Evolutionary conservation across 495 filamentous ascomycete genomes (phyloP).

Genomic region (Annulohypoxylon nitens): DNA sequence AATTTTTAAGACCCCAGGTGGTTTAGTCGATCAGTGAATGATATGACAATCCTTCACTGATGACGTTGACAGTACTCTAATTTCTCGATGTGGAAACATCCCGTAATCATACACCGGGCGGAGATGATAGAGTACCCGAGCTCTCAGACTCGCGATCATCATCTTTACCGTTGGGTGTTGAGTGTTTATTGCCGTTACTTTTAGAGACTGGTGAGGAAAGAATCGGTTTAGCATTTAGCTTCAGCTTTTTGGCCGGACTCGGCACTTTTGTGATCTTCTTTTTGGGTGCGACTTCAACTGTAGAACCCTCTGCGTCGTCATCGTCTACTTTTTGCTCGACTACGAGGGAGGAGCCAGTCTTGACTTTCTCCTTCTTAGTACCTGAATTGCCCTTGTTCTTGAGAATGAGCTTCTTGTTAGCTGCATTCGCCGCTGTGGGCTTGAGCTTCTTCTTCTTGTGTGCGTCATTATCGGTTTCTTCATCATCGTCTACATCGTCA

Average conservation of each 20-base stretch:
- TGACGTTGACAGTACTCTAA: constrained; percentile 14
- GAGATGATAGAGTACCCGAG: constrained; percentile 64
- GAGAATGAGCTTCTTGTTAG: constrained; percentile 61
- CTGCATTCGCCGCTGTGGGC: constrained; percentile 51
- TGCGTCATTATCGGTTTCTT: constrained; percentile 61
- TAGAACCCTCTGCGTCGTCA: constrained; percentile 53
- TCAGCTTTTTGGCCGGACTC: constrained; percentile 63
- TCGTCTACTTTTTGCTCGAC: constrained; percentile 59
- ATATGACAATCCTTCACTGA: constrained; percentile 9
- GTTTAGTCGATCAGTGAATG: constrained; percentile 9
- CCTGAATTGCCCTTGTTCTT: constrained; percentile 59
- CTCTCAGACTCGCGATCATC: constrained; percentile 64
- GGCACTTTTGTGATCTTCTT: constrained; percentile 57
- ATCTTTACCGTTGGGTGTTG: constrained; percentile 46
- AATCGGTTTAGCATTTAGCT: constrained; percentile 56
- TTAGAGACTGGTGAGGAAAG: constrained; percentile 52
- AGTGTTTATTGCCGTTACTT: constrained; percentile 54
- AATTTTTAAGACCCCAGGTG: constrained; percentile 10
- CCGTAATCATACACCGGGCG: constrained; percentile 52
- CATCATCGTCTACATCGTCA: constrained; percentile 64
- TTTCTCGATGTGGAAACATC: constrained; percentile 3
- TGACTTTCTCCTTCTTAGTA: constrained; percentile 63
- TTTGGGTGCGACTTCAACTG: constrained; percentile 60
- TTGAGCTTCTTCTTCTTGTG: constrained; percentile 68
- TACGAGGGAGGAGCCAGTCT: constrained; percentile 54